phyloP scores from a whole-genome alignment of 1,284 basidiomycete species.

The Ceratobasidium sp. region DNA sequence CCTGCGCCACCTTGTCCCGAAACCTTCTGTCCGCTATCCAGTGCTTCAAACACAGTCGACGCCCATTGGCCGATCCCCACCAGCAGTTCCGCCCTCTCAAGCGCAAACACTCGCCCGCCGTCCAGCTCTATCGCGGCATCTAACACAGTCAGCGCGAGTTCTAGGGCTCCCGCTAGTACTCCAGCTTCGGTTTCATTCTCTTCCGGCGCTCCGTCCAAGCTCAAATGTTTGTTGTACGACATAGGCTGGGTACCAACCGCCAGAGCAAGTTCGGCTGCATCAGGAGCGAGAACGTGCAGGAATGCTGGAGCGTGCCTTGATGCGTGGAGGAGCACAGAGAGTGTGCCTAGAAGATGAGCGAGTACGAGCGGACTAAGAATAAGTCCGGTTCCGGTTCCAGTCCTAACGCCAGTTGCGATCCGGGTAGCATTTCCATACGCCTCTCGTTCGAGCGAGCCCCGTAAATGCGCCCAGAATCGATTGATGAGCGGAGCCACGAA shows the following conservation, averaged over 20 bases:
- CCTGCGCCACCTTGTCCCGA: constrained; percentile 75
- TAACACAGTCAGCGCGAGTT: constrained; percentile 80
- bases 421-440: constrained; percentile 60
- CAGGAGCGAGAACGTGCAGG: constrained; percentile 82
- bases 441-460: constrained; percentile 82
- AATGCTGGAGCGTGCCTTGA: constrained; percentile 83
- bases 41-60: constrained; percentile 70
- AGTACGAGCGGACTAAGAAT: constrained; percentile 82
- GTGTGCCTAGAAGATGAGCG: constrained; percentile 78
- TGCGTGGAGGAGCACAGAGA: constrained; percentile 86
- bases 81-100: constrained; percentile 80
- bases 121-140: constrained; percentile 83
- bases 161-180: constrained; percentile 79
- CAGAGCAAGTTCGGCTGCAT: constrained; percentile 83
- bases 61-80: constrained; percentile 86
- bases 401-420: constrained; percentile 47
- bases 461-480: constrained; percentile 90
- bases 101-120: constrained; percentile 77
- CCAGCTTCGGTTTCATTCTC: constrained; percentile 69
- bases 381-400: constrained; percentile 81
- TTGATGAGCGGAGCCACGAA: constrained; percentile 91
- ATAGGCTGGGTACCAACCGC: constrained; percentile 79
- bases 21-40: constrained; percentile 76
- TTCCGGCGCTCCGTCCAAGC: constrained; percentile 51
- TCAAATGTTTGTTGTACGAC: constrained; percentile 57